Conservation (phyloP, 129 eudicot species). For the Saussurea involucrata region DNA sequence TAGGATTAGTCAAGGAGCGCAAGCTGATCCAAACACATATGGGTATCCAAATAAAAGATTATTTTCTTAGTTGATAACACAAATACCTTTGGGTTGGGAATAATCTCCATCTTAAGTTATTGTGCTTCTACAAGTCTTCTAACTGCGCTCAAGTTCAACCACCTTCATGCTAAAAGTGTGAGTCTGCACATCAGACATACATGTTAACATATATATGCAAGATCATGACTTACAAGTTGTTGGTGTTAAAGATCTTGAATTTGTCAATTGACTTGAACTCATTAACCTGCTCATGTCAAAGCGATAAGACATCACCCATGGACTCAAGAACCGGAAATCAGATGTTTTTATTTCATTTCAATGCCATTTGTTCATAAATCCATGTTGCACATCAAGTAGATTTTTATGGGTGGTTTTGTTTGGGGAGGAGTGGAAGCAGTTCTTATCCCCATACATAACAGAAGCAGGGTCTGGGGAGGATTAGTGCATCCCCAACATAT, state of each 20-base stretch:
- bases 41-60: neutral
- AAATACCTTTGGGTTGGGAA: constrained; percentile 81
- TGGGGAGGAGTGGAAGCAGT: neutral
- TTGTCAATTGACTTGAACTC: constrained; percentile 98
- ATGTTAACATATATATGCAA: neutral
- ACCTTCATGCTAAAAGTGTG: constrained; percentile 40
- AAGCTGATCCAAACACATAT: neutral
- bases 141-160: constrained; percentile 90
- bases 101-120: constrained; percentile 95
- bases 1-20: neutral
- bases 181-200: neutral
- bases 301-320: neutral
- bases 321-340: neutral
- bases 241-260: constrained; percentile 97
- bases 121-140: constrained; percentile 86
- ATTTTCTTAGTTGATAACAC: neutral
- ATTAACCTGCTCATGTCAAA: constrained; percentile 55
- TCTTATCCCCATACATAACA: neutral
- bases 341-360: neutral
- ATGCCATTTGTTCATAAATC: neutral
- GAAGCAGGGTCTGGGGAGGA: no score
- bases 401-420: neutral
- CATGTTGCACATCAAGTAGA: neutral
- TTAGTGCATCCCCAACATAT: neutral
- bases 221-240: constrained; percentile 72